Evolutionary conservation across 2,329 filamentous ascomycete species (phyloP), one percentile per base, ranked within the genome.

Genomic region (Colletotrichum truncatum): DNA sequence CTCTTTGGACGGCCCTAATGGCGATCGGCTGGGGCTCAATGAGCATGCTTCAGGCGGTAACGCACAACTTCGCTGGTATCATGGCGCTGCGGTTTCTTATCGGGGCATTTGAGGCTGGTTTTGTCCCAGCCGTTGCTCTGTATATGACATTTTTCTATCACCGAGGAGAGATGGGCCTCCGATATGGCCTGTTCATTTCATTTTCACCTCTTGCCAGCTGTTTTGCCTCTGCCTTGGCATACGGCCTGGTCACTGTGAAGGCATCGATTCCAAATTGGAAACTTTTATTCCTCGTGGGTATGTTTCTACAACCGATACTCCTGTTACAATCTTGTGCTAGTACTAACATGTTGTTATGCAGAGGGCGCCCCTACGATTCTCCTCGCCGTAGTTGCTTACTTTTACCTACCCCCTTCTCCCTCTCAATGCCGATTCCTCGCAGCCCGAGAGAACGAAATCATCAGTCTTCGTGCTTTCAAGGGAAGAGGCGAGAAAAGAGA

Each of bases 171-270:
- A 80, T 94, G 9, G 92, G 91, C 1, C 84, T 92, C 63, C 83
- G 92, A 25, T 90, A 87, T 14, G 91, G 91, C 9, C 78, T 94
- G 6, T 92, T 93, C 74, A 84, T 94, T 59, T 90, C 89, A 0
- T 90, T 76, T 10, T 88, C 89, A 0, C 89, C 90, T 1, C 79
- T 92, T 28, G 89, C 90, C 10, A 91, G 88, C 65, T 88, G 86
- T 0, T 91, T 92, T 70, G 88, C 89, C 0, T 88, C 89, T 2
- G 89, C 87, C 3, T 78, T 91, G 6, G 89, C 88, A 1, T 91
- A 88, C 63, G 87, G 84, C 4, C 90, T 92, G 72, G 88, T 88
- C 8, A 85, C 86, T 26, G 84, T 85, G 11, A 81, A 83, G 67
- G 79, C 82, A 3, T 73, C 80, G 6, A 75, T 92, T 43, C 83